phyloP scores from a whole-genome alignment of 768 basidiomycete genomes.

The Tubosaeta brunneosetosa region DNA sequence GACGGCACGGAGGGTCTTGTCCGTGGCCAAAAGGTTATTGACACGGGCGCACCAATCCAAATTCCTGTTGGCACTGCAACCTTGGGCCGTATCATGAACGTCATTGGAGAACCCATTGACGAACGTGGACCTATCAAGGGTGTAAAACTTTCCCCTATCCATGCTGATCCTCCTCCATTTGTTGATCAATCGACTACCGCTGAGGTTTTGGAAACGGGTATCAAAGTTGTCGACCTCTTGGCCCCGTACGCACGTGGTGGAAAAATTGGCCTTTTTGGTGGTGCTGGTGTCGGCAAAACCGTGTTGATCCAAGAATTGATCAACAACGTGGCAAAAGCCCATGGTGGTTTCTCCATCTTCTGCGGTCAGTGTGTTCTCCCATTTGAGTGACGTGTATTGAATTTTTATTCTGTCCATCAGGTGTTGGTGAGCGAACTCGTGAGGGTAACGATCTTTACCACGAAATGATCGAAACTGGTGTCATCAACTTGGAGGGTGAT shows the following conservation, averaged over 20 bases:
- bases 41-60: constrained; percentile 94
- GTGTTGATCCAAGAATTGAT: constrained; percentile 99
- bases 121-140: constrained; percentile 99
- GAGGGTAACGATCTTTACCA: constrained; percentile 99
- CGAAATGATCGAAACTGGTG: constrained; percentile 99
- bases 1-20: constrained; percentile 99
- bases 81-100: constrained; percentile 99
- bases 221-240: constrained; percentile 99
- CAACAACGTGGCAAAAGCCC: constrained; percentile 99
- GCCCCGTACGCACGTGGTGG: constrained; percentile 99
- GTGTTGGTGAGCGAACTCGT: constrained; percentile 99
- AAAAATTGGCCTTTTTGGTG: constrained; percentile 99
- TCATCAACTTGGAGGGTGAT: constrained; percentile 99
- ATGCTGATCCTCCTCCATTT: constrained; percentile 95
- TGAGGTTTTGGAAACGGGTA: constrained; percentile 98
- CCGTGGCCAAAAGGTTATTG: constrained; percentile 94
- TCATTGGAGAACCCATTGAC: constrained; percentile 99
- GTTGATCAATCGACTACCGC: constrained; percentile 99
- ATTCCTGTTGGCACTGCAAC: constrained; percentile 94
- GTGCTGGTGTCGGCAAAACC: constrained; percentile 99
- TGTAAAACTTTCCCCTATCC: constrained; percentile 87
- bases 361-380: constrained; percentile 54
- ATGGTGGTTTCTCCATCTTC: constrained; percentile 99
- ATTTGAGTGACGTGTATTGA: background rate
- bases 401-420: constrained; percentile 34